Evolutionary conservation across 169 alveolate genomes (phyloP).

Genomic region (Nephromyces sp.): DNA sequence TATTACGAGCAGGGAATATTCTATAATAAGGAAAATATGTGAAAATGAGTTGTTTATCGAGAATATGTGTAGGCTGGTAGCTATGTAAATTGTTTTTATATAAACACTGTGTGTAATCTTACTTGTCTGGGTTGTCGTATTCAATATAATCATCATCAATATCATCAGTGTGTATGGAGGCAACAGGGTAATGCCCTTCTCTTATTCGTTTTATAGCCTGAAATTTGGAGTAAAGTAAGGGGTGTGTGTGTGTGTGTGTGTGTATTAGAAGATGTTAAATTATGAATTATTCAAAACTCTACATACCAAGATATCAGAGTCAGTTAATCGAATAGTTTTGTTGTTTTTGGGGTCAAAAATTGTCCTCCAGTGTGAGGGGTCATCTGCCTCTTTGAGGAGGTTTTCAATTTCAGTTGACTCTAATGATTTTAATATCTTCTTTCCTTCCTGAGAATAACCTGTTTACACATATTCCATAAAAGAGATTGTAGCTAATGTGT

Average conservation of each 20-base stretch:
- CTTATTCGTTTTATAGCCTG: not conserved
- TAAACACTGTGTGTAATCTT: not conserved
- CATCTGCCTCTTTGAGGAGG: constrained; percentile 63
- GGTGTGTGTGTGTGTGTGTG: too few relatives aligned
- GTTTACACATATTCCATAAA: too few relatives aligned
- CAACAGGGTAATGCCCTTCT: not conserved
- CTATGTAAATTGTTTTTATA: not conserved
- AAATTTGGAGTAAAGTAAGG: too few relatives aligned
- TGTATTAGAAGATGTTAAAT: too few relatives aligned
- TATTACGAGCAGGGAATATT: constrained; percentile 11
- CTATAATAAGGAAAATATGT: constrained; percentile 1
- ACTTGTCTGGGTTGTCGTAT: not conserved
- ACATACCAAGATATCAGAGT: constrained; percentile 69
- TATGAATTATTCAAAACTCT: too few relatives aligned
- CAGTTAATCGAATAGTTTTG: constrained; percentile 67
- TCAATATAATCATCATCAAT: not conserved
- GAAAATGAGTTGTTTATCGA: not conserved
- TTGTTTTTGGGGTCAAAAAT: constrained; percentile 79
- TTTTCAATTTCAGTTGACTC: constrained; percentile 44
- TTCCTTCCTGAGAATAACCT: constrained; percentile 14
- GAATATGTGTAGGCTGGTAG: not conserved
- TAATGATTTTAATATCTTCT: constrained; percentile 11
- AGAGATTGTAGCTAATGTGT: too few relatives aligned
- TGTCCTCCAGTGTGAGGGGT: constrained; percentile 84
- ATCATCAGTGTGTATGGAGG: not conserved